Conservation (phyloP, 164 flowering plant genomes). For the Chimonanthus salicifolius region DNA sequence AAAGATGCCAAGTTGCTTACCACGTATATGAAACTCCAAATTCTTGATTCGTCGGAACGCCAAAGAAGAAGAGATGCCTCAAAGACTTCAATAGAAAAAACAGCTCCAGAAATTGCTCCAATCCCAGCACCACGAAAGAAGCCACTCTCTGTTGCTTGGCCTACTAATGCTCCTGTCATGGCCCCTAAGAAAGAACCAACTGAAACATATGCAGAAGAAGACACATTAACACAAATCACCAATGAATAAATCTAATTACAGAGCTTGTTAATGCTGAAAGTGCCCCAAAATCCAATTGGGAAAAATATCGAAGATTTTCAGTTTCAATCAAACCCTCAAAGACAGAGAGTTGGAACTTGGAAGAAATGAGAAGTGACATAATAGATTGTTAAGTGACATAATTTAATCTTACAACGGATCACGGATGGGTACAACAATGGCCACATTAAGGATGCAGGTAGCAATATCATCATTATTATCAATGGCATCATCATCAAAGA, state of each 20-base stretch:
- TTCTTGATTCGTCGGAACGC: conserved; percentile 68
- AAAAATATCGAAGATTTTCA: neutral
- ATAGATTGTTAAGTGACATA: neutral
- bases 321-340: too few species aligned
- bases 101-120: conserved; percentile 94
- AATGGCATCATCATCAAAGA: too few species aligned
- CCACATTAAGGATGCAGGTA: too few species aligned
- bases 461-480: too few species aligned
- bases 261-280: neutral
- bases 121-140: conserved; percentile 82
- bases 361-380: neutral
- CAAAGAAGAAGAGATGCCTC: conserved; percentile 75
- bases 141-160: conserved; percentile 91
- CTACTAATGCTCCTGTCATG: conserved; percentile 81
- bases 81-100: conserved; percentile 85
- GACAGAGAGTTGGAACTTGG: too few species aligned
- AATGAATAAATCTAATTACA: neutral
- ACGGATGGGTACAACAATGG: too few species aligned
- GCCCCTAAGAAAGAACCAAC: conserved; percentile 84
- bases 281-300: neutral
- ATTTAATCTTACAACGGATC: neutral
- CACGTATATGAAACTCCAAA: conserved; percentile 70
- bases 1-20: conserved; percentile 25
- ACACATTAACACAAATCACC: neutral
- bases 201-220: conserved; percentile 16